Conservation (phyloP, 352 stramenopile species). For the Globisporangium nodosum region DNA sequence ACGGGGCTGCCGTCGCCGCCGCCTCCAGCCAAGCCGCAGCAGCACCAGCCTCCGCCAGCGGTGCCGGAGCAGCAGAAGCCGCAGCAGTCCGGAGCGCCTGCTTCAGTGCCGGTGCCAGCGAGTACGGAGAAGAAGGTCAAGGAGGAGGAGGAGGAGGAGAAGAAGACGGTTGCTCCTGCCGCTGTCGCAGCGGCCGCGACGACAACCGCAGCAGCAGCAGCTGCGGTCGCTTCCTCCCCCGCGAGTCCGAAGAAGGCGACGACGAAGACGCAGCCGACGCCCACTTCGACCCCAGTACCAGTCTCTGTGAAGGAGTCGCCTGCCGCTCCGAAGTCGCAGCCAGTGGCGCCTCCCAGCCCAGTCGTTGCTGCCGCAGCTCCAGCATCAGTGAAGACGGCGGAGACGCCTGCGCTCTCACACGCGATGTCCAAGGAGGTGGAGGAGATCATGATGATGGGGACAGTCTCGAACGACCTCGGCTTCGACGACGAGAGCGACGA, state of each 20-base stretch:
- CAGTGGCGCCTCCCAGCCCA: background rate
- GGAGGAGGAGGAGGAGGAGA: background rate
- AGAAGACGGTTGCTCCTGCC: slow-evolving; percentile 1
- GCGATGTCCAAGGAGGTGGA: slow-evolving; percentile 14
- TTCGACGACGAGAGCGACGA: slow-evolving; percentile 33
- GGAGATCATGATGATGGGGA: slow-evolving; percentile 28
- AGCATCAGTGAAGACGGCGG: background rate
- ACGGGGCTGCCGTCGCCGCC: slow-evolving; percentile 7
- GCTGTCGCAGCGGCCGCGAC: background rate
- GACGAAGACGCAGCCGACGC: background rate
- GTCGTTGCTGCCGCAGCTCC: background rate
- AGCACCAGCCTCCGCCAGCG: background rate
- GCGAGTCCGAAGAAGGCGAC: background rate
- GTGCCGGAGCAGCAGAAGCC: background rate
- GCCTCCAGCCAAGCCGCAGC: background rate
- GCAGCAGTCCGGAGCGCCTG: background rate
- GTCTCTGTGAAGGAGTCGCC: background rate
- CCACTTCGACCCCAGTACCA: background rate
- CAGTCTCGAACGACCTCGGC: slow-evolving; percentile 41
- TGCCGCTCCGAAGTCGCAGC: background rate
- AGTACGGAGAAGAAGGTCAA: background rate
- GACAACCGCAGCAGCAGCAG: background rate
- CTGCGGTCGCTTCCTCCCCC: background rate
- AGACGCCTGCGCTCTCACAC: slow-evolving; percentile 3
- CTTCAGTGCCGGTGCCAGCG: slow-evolving; percentile 3